A percentile compares a stretch with the other conserved stretches of the same genome.
phyloP scores from a whole-genome alignment of 495 filamentous ascomycete species.

The Xylaria venustula region DNA sequence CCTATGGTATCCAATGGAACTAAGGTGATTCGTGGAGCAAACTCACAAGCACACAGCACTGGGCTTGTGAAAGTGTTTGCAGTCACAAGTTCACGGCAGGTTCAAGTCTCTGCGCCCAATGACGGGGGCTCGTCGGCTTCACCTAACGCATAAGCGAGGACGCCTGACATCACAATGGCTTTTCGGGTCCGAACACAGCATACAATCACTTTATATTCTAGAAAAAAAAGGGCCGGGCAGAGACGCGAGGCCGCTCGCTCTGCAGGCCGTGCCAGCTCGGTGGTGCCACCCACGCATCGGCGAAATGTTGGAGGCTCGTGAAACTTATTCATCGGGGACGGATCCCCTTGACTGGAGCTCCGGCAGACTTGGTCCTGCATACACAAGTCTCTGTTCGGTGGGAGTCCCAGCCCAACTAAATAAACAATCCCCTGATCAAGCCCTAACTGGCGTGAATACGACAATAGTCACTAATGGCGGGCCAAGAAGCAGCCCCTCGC shows the following conservation, averaged over 20 bases:
- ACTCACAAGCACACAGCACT: background rate
- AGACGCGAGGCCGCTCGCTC: background rate
- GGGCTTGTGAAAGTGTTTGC: background rate
- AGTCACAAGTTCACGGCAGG: background rate
- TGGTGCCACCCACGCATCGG: background rate
- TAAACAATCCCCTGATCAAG: background rate
- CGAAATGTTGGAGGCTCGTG: background rate
- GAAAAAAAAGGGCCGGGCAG: background rate
- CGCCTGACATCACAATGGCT: constrained; percentile 1
- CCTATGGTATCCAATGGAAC: too few species aligned
- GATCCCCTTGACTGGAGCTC: background rate
- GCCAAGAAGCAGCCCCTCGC: background rate
- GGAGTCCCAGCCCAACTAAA: background rate
- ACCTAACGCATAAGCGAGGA: background rate
- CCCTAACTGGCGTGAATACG: background rate
- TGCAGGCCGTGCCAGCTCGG: background rate
- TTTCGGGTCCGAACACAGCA: constrained; percentile 7
- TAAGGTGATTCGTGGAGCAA: too few species aligned
- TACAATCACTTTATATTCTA: background rate
- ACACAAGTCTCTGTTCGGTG: background rate
- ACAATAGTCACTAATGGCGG: background rate
- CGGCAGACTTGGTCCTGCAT: background rate
- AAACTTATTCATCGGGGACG: background rate
- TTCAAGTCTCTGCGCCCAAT: background rate
- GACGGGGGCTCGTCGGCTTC: background rate